phyloP scores from a whole-genome alignment of 169 alveolate genomes.

The Plasmodium adleri region DNA sequence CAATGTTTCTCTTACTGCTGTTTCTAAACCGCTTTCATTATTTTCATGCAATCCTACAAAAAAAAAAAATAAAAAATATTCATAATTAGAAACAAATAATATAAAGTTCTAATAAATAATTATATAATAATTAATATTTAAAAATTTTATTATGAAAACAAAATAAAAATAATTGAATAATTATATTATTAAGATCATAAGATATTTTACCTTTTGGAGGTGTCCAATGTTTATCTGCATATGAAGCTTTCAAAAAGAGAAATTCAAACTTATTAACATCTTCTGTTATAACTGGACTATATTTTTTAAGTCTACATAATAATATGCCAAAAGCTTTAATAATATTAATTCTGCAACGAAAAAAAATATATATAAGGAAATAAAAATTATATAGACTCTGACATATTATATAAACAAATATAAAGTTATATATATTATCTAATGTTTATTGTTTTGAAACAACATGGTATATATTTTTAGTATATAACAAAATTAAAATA shows the following conservation, averaged over 20 bases:
- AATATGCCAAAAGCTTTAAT: constrained; percentile 47
- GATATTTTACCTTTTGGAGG: constrained; percentile 83
- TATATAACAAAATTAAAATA: too few species aligned
- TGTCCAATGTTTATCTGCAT: constrained; percentile 84
- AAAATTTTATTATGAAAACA: not conserved
- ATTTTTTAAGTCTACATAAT: constrained; percentile 24
- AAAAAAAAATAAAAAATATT: not conserved
- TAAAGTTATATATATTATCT: too few species aligned
- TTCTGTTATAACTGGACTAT: not conserved
- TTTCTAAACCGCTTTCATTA: constrained; percentile 76
- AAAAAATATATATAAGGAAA: not conserved
- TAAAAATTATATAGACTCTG: not conserved
- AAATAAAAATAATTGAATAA: not conserved
- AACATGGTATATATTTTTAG: too few species aligned
- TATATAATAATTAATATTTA: too few species aligned
- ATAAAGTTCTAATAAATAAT: too few species aligned
- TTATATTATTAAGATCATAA: not conserved
- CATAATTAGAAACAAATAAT: constrained; percentile 6
- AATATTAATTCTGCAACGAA: constrained; percentile 3
- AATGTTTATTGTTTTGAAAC: too few species aligned
- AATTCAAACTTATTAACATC: constrained; percentile 53
- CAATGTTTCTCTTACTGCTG: constrained; percentile 84
- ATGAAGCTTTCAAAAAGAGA: constrained; percentile 83
- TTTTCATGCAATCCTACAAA: constrained; percentile 81
- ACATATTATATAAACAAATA: too few species aligned